These are phyloP conservation scores for Puccinia hordei DNA, from an alignment of 1,284 basidiomycete species.

Conservation along the genomic window DNA sequence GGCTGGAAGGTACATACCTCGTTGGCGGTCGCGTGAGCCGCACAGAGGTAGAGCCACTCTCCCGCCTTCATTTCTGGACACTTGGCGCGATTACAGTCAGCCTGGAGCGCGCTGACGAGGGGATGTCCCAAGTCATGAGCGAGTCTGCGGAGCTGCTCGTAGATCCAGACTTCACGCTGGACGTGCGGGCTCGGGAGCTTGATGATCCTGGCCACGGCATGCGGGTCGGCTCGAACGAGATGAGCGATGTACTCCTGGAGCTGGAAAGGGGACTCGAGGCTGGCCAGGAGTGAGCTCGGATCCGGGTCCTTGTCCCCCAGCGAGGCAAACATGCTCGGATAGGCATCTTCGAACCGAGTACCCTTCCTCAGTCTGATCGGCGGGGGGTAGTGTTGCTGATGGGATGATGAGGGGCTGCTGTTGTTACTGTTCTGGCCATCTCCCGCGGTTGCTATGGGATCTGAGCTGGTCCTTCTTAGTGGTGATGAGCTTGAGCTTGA, in stretches of 20 bases:
- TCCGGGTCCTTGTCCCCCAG: conserved; percentile 51
- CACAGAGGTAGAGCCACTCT: conserved; percentile 94
- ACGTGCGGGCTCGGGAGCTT: conserved; percentile 68
- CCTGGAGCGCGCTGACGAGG: conserved; percentile 79
- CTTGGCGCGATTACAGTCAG: conserved; percentile 76
- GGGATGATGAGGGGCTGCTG: conserved; percentile 17
- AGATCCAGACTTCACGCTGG: conserved; percentile 81
- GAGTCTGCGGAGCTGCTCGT: conserved; percentile 86
- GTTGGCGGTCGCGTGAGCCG: conserved; percentile 68
- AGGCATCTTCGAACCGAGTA: conserved; percentile 12
- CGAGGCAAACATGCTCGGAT: conserved; percentile 50
- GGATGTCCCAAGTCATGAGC: conserved; percentile 89
- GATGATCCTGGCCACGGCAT: conserved; percentile 81
- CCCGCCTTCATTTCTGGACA: conserved; percentile 97
- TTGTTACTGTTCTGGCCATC: background rate
- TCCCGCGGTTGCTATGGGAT: background rate
- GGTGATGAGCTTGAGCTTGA: conserved; percentile 9
- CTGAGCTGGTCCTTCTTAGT: background rate
- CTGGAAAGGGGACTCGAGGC: conserved; percentile 83
- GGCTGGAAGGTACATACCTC: conserved; percentile 67
- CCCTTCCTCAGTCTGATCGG: conserved; percentile 43
- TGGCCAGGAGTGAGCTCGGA: conserved; percentile 56
- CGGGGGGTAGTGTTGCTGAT: conserved; percentile 5
- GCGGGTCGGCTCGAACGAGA: conserved; percentile 79
- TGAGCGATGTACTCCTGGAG: conserved; percentile 91